phyloP scores from a whole-genome alignment of 2,329 filamentous ascomycete genomes.

The Aspergillus costaricaensis region DNA sequence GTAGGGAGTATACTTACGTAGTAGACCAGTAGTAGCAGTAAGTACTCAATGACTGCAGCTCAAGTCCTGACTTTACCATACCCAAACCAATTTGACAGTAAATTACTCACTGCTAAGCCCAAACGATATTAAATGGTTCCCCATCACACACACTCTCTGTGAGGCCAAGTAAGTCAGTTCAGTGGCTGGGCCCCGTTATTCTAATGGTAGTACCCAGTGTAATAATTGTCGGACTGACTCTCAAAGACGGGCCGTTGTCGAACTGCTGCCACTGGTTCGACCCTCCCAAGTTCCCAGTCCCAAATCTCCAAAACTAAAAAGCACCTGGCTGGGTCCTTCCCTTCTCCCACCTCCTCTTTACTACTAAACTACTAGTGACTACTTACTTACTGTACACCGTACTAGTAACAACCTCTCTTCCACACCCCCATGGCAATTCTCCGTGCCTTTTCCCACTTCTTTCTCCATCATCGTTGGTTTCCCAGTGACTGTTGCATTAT shows the following conservation, averaged over 20 bases:
- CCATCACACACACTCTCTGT: background rate
- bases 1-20: too few species aligned
- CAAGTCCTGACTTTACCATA: background rate
- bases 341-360: background rate
- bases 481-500: slow-evolving; percentile 10
- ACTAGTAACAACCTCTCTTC: background rate
- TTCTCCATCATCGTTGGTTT: slow-evolving; percentile 7
- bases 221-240: background rate
- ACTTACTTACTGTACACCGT: background rate
- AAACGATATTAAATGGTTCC: background rate
- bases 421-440: background rate
- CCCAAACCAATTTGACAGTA: background rate
- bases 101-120: background rate
- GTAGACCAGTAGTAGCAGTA: too few species aligned
- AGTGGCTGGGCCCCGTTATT: background rate
- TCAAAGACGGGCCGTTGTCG: slow-evolving; percentile 12
- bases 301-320: slow-evolving; percentile 5
- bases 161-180: background rate
- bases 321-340: slow-evolving; percentile 1
- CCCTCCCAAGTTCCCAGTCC: slow-evolving; percentile 19
- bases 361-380: too few species aligned
- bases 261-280: slow-evolving; percentile 16
- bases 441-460: background rate
- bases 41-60: too few species aligned
- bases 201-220: background rate